Evolutionary conservation across 441 rosid genomes (phyloP).

Genomic region (Isatis lusitanica): DNA sequence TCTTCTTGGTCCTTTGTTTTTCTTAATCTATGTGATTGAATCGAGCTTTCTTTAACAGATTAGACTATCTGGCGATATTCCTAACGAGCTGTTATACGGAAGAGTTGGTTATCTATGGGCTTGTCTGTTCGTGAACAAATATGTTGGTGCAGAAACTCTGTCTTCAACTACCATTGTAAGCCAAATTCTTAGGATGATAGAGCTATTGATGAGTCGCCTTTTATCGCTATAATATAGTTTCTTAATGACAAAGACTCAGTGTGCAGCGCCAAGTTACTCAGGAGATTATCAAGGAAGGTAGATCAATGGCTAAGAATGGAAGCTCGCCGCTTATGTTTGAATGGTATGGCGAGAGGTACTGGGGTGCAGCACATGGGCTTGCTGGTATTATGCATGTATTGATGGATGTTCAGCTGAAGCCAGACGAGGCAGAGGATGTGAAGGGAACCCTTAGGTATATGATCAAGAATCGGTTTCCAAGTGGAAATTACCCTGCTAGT

Average conservation of each 20-base stretch:
- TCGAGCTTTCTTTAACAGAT: constrained; percentile 36
- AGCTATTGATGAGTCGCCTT: not conserved
- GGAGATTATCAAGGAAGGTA: constrained; percentile 49
- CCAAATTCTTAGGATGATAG: not conserved
- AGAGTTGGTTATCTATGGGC: constrained; percentile 65
- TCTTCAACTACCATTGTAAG: constrained; percentile 48
- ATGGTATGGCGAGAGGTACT: constrained; percentile 60
- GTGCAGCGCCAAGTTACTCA: constrained; percentile 45
- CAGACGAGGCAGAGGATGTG: constrained; percentile 58
- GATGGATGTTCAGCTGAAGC: constrained; percentile 58
- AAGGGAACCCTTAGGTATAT: constrained; percentile 53
- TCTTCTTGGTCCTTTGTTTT: not conserved
- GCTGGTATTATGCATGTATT: constrained; percentile 63
- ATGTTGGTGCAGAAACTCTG: constrained; percentile 47
- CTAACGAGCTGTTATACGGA: constrained; percentile 60
- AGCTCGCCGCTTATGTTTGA: constrained; percentile 60
- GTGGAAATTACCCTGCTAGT: constrained; percentile 60
- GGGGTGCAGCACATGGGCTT: constrained; percentile 80
- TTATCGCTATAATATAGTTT: not conserved
- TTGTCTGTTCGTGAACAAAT: constrained; percentile 55
- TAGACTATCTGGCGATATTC: constrained; percentile 46
- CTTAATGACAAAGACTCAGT: constrained; percentile 21
- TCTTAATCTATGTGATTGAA: not conserved
- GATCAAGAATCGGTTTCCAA: constrained; percentile 49
- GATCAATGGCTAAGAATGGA: constrained; percentile 45